These are phyloP conservation scores for Turritis glabra DNA, from an alignment of 345 rosid species.

Conservation along the genomic window DNA sequence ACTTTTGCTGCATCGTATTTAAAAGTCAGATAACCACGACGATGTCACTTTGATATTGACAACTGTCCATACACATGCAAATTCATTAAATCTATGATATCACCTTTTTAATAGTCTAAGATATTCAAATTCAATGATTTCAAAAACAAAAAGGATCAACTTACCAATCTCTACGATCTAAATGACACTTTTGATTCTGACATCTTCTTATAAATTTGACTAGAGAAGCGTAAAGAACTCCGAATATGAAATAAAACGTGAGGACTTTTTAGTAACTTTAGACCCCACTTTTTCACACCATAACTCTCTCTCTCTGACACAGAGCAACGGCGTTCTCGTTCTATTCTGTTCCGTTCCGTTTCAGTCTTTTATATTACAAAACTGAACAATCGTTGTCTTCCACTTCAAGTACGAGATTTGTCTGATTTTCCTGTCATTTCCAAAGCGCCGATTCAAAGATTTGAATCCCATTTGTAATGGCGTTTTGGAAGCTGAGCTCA, in stretches of 20 bases:
- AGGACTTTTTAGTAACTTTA: background rate
- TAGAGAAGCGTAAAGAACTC: background rate
- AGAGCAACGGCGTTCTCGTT: background rate
- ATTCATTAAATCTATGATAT: background rate
- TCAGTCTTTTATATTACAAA: background rate
- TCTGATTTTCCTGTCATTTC: background rate
- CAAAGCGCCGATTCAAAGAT: background rate
- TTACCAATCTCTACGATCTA: background rate
- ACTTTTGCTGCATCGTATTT: background rate
- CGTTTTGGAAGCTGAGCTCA: slow-evolving; percentile 46
- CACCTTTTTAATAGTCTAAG: background rate
- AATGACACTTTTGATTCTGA: background rate
- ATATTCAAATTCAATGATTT: background rate
- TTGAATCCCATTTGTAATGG: slow-evolving; percentile 44
- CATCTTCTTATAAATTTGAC: background rate
- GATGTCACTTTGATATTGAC: slow-evolving; percentile 1
- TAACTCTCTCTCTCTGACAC: background rate
- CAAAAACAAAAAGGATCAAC: background rate
- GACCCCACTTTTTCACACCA: slow-evolving; percentile 2
- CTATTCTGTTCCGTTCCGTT: slow-evolving; percentile 2
- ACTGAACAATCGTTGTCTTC: slow-evolving; percentile 24
- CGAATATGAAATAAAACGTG: background rate
- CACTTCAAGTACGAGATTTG: background rate
- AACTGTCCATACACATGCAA: slow-evolving; percentile 26
- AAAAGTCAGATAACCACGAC: background rate